Evolutionary conservation across 495 filamentous ascomycete genomes (phyloP), one percentile per base, ranked within the genome.

Genomic region (Penicillium bovifimosum): DNA sequence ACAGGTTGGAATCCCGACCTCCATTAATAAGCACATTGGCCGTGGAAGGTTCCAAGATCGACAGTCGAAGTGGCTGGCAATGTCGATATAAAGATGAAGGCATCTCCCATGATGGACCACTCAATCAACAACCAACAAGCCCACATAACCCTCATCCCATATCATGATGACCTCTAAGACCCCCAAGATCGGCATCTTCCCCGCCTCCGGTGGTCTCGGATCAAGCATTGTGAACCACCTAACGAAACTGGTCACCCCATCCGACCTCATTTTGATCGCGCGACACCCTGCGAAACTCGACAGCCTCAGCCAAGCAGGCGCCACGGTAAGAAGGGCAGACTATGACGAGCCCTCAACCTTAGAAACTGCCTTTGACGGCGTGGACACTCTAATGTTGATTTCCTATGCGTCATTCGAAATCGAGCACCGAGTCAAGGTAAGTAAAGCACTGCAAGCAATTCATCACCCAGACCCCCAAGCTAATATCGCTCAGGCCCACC

Each of bases 151-250:
- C 18, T 14, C 13, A 16, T 3, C n/a, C 13, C 2, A 43, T n/a
- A 43, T 29, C 40, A 58, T 29, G 11, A 63, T 63, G 60, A 35
- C 32, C n/a, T 8, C 54, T 17, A 74, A 66, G 60, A 35, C 32
- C n/a, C 10, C 54, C 17, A 74, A 66, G 63, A 69, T 72, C 42
- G 72, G 72, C 49, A 63, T 81, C 50, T 81, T 81, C 64, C 78
- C 78, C 18, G 76, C 77, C 9, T 67, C 76, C 2, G 78, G 78
- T 5, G 72, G 60, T 3, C 67, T 81, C 0, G 78, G 75, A 33
- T 49, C 56, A 29, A 78, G 75, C 66, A 74, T 71, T 40, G 60
- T 72, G 60, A 68, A 64, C 14, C 75, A 80, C 54, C 67, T 81
- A 3, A 35, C 66, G 2, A 62, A 63, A 8, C 63, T 68, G 6